phyloP scores from a whole-genome alignment of 805 yeast genomes.

The Yamadazyma tumulicola region DNA sequence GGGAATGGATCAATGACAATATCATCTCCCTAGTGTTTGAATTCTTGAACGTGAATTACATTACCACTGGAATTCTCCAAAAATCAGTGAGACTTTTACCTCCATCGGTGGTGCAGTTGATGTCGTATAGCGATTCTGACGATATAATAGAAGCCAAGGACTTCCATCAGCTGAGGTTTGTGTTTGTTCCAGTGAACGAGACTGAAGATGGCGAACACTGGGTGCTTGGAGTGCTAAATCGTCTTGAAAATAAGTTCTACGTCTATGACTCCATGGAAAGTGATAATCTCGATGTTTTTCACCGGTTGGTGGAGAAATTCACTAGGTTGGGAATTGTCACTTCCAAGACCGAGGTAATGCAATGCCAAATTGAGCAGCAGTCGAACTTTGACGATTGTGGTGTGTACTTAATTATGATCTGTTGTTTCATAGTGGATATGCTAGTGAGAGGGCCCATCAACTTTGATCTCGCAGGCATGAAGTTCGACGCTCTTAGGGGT shows the following conservation, averaged over 20 bases:
- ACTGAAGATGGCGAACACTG: slow-evolving; percentile 68
- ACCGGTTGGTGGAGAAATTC: slow-evolving; percentile 19
- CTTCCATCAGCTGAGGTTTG: slow-evolving; percentile 34
- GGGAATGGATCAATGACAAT: slow-evolving; percentile 74
- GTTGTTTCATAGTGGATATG: slow-evolving; percentile 30
- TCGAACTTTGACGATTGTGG: slow-evolving; percentile 68
- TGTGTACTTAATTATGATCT: slow-evolving; percentile 38
- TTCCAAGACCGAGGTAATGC: slow-evolving; percentile 8
- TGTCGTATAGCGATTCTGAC: slow-evolving; percentile 47
- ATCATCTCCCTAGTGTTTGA: slow-evolving; percentile 63
- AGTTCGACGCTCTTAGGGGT: slow-evolving; percentile 47
- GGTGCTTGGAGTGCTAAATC: slow-evolving; percentile 57
- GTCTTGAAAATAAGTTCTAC: slow-evolving; percentile 44
- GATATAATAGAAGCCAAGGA: slow-evolving; percentile 19
- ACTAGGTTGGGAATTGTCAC: slow-evolving; percentile 21
- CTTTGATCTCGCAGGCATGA: slow-evolving; percentile 37
- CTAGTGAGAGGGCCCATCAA: slow-evolving; percentile 28
- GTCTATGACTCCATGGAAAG: slow-evolving; percentile 59
- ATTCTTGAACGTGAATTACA: slow-evolving; percentile 25
- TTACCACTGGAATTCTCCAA: slow-evolving; percentile 19
- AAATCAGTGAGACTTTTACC: slow-evolving; percentile 27
- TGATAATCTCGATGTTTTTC: slow-evolving; percentile 22
- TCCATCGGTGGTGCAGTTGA: slow-evolving; percentile 65
- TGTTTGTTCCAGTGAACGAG: slow-evolving; percentile 67
- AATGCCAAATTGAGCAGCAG: slow-evolving; percentile 53